Percentiles rank a stretch among this genome's conserved stretches.
Evolutionary conservation across 495 filamentous ascomycete species (phyloP).

Genomic region (Hypoxylon trugodes): DNA sequence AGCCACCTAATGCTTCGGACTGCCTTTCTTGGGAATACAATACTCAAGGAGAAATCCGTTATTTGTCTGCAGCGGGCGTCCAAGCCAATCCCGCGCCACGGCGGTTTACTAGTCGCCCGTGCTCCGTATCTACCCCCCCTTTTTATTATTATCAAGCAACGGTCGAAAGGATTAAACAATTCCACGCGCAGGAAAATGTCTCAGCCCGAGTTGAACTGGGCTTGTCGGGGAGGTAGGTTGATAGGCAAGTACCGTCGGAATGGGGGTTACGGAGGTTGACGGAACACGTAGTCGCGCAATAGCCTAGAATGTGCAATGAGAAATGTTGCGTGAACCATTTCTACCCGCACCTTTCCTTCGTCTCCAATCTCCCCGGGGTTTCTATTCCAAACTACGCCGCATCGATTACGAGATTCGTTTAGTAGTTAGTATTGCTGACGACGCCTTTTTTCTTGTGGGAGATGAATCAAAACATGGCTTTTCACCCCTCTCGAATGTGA

Average conservation of each 20-base stretch:
- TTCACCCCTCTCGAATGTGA: background rate
- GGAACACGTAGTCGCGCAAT: too few species aligned
- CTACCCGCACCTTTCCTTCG: background rate
- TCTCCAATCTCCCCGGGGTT: background rate
- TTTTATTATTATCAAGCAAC: background rate
- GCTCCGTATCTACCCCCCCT: background rate
- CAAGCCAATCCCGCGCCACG: conserved; percentile 14
- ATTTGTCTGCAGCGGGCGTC: conserved; percentile 13
- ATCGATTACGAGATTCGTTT: background rate
- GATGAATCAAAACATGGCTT: too few species aligned
- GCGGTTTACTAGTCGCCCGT: conserved; percentile 1
- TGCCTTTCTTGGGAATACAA: conserved; percentile 22
- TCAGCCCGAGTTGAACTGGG: conserved; percentile 3
- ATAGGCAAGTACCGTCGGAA: background rate
- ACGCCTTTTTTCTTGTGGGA: background rate
- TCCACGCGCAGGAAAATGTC: conserved; percentile 8
- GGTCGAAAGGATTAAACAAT: background rate
- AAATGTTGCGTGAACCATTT: too few species aligned
- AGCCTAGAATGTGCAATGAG: too few species aligned
- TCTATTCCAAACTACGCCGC: background rate
- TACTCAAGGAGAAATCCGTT: conserved; percentile 12
- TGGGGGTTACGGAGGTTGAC: too few species aligned
- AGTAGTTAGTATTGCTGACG: background rate
- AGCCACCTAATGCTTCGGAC: conserved; percentile 10
- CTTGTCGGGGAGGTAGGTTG: background rate